Conservation (phyloP, 108 stramenopile species). For the Pelagomonas calceolata region DNA sequence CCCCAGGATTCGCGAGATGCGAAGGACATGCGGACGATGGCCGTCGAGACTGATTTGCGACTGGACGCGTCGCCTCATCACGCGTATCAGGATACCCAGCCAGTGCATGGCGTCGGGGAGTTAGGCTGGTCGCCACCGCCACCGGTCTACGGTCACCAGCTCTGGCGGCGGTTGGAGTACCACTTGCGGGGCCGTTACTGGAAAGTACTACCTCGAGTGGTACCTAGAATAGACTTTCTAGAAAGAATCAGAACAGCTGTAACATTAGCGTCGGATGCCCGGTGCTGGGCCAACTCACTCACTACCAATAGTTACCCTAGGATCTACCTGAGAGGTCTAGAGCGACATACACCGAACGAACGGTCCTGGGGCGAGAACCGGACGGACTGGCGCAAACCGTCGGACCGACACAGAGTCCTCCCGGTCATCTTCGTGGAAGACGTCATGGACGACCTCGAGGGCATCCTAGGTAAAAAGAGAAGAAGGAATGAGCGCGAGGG, state of each 20-base stretch:
- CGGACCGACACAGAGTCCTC: too few relatives aligned
- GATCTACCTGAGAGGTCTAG: background rate
- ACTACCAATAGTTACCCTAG: background rate
- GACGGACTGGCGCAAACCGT: background rate
- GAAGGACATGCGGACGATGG: background rate
- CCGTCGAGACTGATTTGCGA: too few relatives aligned
- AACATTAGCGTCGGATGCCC: background rate
- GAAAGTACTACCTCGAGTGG: background rate
- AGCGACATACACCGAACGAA: background rate
- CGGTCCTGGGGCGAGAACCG: slow-evolving; percentile 1
- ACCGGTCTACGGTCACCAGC: background rate
- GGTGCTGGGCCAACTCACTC: background rate
- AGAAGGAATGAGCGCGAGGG: background rate
- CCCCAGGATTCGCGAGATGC: background rate
- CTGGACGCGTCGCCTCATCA: too few relatives aligned
- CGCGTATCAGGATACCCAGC: background rate
- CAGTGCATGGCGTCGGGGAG: background rate
- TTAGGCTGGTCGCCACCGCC: background rate
- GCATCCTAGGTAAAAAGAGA: background rate
- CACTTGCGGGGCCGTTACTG: background rate
- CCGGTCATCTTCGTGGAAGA: background rate
- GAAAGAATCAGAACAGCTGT: background rate
- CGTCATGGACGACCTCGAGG: background rate
- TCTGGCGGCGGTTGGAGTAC: background rate
- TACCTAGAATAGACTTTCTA: background rate